These are phyloP conservation scores for Henningerozyma blattae DNA, from an alignment of 805 yeast genomes.

Conservation along the genomic window DNA sequence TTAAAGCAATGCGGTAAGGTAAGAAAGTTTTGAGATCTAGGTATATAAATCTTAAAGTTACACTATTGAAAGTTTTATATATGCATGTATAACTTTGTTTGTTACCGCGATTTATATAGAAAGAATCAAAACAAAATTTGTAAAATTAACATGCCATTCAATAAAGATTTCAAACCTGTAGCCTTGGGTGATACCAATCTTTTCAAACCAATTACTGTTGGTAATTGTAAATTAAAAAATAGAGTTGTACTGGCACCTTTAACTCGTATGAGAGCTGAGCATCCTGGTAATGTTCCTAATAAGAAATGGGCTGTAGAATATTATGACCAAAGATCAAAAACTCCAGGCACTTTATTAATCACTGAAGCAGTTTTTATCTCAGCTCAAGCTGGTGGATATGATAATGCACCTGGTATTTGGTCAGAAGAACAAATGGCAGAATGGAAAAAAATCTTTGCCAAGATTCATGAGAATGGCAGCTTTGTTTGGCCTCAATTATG, in stretches of 20 bases:
- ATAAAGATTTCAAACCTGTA: slow-evolving; percentile 11
- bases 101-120: too few relatives aligned
- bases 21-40: too few relatives aligned
- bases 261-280: slow-evolving; percentile 29
- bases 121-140: too few relatives aligned
- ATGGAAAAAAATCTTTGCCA: slow-evolving; percentile 38
- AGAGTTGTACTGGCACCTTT: slow-evolving; percentile 32
- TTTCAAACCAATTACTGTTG: slow-evolving; percentile 33
- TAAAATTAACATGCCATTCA: slow-evolving; percentile 11
- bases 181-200: slow-evolving; percentile 23
- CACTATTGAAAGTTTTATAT: too few relatives aligned
- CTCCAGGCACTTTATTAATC: slow-evolving; percentile 40
- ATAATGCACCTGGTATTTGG: slow-evolving; percentile 37
- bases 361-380: slow-evolving; percentile 46
- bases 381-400: slow-evolving; percentile 28
- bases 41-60: too few relatives aligned
- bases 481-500: slow-evolving; percentile 39
- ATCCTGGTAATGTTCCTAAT: slow-evolving; percentile 30
- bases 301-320: slow-evolving; percentile 33
- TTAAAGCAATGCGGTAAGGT: too few relatives aligned
- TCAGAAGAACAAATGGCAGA: slow-evolving; percentile 32
- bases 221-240: slow-evolving; percentile 24
- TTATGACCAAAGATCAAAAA: slow-evolving; percentile 40
- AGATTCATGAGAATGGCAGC: slow-evolving; percentile 37
- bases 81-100: too few relatives aligned